Base-by-base conservation (phyloP, 495 filamentous ascomycete species). In the Annulohypoxylon stygium region DNA sequence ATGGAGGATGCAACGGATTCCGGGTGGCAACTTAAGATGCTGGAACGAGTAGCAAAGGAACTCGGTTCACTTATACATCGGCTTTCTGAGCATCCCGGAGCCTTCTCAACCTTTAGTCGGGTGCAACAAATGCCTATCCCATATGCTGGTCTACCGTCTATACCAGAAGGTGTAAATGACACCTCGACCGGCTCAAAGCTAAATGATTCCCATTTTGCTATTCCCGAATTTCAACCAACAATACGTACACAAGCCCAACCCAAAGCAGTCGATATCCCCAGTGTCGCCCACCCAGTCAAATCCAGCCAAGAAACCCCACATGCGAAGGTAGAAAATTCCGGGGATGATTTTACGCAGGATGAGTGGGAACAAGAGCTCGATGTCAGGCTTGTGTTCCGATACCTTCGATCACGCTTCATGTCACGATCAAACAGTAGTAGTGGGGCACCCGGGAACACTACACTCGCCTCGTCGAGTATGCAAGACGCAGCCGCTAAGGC, bases 311-410 rank as follows among this genome's bases (percentile, higher is more conserved):
- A 26, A 26, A 66, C 64, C 33, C 34, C 69, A n/a, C 71, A 76
- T 4, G 12, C 54, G 7, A 72, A 73, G 33, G 5, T 54, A 23
- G 78, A 81, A 0, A 66, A 51, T 37, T 60, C 71, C 1, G 47
- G 65, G 37, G 60, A 39, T 12, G 68, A 78, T 0, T 86, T 88
- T 59, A 84, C 83, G 2, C 86, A 88, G 47, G 91, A 94, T 33
- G 95, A 97, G 78, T 98, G 95, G 95, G 93, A 97, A 77, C 90
- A 89, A 39, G 91, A 94, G 12, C 87, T 97, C 4, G 93, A 97
- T 73, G 86, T 97, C 66, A 89, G 89, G 79, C 91, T 95, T 80
- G 90, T 97, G n/a, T 97, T 97, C 83, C 88, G 90, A 43, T 96
- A 94, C 78, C 88, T 98, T 18, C 87, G 88, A 55, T 90, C 88